These are phyloP conservation scores for Xylaria polymorpha DNA, from an alignment of 2,329 filamentous ascomycete species.

Conservation along the genomic window DNA sequence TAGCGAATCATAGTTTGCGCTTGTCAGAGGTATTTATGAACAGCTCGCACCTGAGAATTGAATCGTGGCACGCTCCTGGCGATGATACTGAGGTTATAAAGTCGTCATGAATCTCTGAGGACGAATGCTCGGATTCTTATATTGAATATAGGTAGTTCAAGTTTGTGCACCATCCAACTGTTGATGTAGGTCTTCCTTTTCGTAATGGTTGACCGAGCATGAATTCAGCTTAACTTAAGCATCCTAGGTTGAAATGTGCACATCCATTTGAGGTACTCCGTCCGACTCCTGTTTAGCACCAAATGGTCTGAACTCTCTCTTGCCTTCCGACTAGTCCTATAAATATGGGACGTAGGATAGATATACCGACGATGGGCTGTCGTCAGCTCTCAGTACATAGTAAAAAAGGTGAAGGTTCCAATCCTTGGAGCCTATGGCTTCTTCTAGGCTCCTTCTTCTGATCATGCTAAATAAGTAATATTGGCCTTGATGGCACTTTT, in stretches of 20 bases:
- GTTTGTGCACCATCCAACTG: constrained; percentile 13
- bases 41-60: constrained; percentile 9
- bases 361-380: not conserved
- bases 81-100: not conserved
- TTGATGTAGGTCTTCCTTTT: not conserved
- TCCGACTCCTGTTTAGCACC: constrained; percentile 5
- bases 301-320: constrained; percentile 9
- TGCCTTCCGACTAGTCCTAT: constrained; percentile 18
- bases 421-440: constrained; percentile 3
- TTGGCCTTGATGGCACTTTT: constrained; percentile 19
- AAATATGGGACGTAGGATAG: constrained; percentile 18
- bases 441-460: constrained; percentile 8
- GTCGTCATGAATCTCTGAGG: not conserved
- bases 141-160: constrained; percentile 24
- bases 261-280: constrained; percentile 11
- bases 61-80: not conserved
- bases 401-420: constrained; percentile 2
- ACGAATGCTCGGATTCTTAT: constrained; percentile 5
- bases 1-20: not conserved
- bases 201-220: constrained; percentile 6
- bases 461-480: constrained; percentile 18
- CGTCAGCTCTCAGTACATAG: constrained; percentile 28
- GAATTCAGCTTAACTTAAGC: constrained; percentile 12
- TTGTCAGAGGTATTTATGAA: constrained; percentile 8
- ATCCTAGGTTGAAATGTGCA: constrained; percentile 3